A percentile compares a stretch with the other conserved stretches of the same genome.
These are phyloP conservation scores for Pleurotus citrinopileatus DNA, from an alignment of 768 basidiomycete genomes.

Conservation along the genomic window DNA sequence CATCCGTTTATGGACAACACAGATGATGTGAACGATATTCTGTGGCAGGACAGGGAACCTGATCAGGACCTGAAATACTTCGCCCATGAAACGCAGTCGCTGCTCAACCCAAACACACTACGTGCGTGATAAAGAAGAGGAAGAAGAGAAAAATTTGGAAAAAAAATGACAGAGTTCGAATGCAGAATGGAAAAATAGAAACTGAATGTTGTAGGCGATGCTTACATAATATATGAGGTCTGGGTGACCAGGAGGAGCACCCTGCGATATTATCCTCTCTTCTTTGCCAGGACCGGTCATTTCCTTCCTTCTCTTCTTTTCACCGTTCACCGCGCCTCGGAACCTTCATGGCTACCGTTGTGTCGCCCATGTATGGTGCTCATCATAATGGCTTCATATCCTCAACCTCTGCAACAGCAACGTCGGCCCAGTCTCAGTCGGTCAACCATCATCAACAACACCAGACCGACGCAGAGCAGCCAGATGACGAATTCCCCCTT, in stretches of 20 bases:
- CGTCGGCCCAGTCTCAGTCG: constrained; percentile 19
- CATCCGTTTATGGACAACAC: background rate
- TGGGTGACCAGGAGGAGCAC: background rate
- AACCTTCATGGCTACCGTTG: constrained; percentile 28
- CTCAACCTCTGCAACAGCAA: constrained; percentile 13
- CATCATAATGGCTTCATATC: constrained; percentile 14
- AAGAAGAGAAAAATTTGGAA: background rate
- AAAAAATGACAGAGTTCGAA: background rate
- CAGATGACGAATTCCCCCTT: constrained; percentile 50
- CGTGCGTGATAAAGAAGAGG: no score
- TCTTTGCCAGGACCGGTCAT: background rate
- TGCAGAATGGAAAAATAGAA: background rate
- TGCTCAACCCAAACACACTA: no score
- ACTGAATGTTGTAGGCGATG: background rate
- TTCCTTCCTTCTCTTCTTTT: background rate
- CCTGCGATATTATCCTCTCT: background rate
- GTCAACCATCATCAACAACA: constrained; percentile 30
- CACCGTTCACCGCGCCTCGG: background rate
- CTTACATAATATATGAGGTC: constrained; percentile 10
- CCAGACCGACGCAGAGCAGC: constrained; percentile 46
- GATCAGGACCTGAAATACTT: no score
- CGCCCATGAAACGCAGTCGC: no score
- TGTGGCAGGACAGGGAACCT: background rate
- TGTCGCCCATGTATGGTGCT: constrained; percentile 24
- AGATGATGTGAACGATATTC: background rate